A percentile compares a stretch with the other conserved stretches of the same genome.
Conservation (phyloP, 441 rosid species). For the Raphanus hybrid region DNA sequence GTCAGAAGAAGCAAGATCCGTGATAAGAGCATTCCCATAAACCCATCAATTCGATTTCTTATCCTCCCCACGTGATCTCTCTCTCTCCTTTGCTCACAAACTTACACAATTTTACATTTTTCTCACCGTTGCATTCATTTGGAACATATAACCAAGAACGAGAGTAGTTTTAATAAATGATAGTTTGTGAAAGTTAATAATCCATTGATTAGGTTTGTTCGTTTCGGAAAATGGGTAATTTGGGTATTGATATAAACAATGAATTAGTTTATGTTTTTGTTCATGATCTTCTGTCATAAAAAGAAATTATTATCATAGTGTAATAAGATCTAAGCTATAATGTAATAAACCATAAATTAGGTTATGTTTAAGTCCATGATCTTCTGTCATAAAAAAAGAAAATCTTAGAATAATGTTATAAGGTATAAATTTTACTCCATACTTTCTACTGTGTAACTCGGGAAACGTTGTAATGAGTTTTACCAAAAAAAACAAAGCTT, state of each 20-base stretch:
- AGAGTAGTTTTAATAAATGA: not conserved
- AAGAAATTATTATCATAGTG: not conserved
- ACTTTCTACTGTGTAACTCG: not conserved
- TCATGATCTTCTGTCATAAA: not conserved
- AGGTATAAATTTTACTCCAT: too few species aligned
- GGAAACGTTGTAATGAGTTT: too few species aligned
- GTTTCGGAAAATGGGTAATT: not conserved
- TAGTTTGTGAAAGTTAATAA: not conserved
- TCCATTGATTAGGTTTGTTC: not conserved
- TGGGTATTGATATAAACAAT: not conserved
- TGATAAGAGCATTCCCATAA: constrained; percentile 46
- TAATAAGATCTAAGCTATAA: not conserved
- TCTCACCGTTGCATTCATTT: not conserved
- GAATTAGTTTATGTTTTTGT: not conserved
- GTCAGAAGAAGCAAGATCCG: constrained; percentile 46
- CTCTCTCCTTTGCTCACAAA: constrained; percentile 32
- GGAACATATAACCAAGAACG: not conserved
- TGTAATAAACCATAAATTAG: not conserved
- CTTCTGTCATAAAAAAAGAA: not conserved
- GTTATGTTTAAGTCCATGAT: not conserved
- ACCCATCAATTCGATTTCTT: constrained; percentile 46
- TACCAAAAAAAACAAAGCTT: too few species aligned
- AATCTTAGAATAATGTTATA: not conserved
- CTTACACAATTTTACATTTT: constrained; percentile 12
- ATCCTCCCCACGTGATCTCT: constrained; percentile 43